Percentiles rank a stretch among this genome's conserved stretches.
Evolutionary conservation across 257 asterid species (phyloP).

Genomic region (Petunia secreta): DNA sequence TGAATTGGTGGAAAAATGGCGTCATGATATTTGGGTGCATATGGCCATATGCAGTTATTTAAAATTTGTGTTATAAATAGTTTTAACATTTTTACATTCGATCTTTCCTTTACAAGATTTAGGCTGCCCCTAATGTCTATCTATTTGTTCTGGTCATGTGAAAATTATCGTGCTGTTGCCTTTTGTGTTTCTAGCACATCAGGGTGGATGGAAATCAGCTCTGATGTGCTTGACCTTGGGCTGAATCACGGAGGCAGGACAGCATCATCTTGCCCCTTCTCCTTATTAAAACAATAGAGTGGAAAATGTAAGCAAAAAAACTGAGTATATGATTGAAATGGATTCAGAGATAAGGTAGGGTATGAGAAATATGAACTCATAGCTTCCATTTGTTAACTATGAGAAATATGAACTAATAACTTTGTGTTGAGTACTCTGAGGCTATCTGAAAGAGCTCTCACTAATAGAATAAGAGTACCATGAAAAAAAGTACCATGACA

Average conservation of each 20-base stretch:
- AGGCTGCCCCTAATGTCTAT: neutral
- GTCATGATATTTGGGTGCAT: neutral
- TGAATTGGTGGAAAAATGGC: neutral
- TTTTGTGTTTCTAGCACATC: neutral
- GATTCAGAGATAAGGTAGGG: neutral
- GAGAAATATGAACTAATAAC: neutral
- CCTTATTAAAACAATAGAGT: neutral
- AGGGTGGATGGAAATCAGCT: neutral
- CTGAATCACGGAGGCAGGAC: neutral
- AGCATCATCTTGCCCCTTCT: neutral
- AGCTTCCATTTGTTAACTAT: neutral
- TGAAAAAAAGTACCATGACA: neutral
- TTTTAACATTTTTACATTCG: neutral
- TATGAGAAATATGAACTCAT: neutral
- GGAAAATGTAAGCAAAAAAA: neutral
- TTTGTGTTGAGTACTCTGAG: too few relatives aligned
- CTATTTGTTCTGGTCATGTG: neutral
- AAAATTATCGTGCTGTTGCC: neutral
- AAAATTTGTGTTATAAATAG: neutral
- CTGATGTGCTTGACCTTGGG: neutral
- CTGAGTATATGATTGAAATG: neutral
- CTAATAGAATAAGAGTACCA: neutral
- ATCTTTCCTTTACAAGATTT: neutral
- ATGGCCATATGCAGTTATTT: neutral
- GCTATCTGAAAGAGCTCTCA: neutral